phyloP scores from a whole-genome alignment of 179 eudicot genomes.

The Spinacia oleracea region DNA sequence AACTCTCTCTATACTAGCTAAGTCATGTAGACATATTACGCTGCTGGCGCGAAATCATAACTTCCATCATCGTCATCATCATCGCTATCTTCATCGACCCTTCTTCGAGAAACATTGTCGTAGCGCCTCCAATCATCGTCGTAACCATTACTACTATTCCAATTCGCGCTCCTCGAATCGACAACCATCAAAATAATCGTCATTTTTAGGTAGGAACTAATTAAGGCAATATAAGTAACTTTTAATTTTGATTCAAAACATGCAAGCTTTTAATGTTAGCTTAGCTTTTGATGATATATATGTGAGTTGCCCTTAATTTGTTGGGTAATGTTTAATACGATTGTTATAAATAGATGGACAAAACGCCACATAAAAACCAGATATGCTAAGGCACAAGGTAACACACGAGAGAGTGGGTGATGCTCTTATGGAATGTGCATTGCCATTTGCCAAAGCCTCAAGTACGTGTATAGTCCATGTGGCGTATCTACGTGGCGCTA shows the following conservation, averaged over 20 bases:
- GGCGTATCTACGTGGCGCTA: background rate
- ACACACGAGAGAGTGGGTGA: conserved; percentile 9
- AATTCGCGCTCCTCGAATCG: background rate
- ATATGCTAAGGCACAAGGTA: conserved; percentile 7
- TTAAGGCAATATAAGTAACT: no score
- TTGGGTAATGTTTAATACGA: background rate
- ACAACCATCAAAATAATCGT: background rate
- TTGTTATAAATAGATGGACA: background rate
- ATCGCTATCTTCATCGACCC: conserved; percentile 1
- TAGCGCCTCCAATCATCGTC: background rate
- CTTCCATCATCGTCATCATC: conserved; percentile 10
- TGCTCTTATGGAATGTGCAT: background rate
- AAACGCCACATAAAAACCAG: background rate
- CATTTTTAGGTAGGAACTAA: background rate
- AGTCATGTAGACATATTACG: no score
- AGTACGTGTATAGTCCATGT: conserved; percentile 6
- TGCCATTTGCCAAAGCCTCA: conserved; percentile 7
- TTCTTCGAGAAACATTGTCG: background rate
- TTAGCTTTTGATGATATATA: background rate
- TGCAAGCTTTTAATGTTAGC: no score
- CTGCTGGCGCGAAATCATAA: conserved; percentile 6
- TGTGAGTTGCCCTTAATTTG: background rate
- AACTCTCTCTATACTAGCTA: no score
- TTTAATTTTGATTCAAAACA: background rate
- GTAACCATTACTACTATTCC: background rate